These are phyloP conservation scores for Zelonia costaricensis DNA, from an alignment of 208 protist species.

Conservation along the genomic window DNA sequence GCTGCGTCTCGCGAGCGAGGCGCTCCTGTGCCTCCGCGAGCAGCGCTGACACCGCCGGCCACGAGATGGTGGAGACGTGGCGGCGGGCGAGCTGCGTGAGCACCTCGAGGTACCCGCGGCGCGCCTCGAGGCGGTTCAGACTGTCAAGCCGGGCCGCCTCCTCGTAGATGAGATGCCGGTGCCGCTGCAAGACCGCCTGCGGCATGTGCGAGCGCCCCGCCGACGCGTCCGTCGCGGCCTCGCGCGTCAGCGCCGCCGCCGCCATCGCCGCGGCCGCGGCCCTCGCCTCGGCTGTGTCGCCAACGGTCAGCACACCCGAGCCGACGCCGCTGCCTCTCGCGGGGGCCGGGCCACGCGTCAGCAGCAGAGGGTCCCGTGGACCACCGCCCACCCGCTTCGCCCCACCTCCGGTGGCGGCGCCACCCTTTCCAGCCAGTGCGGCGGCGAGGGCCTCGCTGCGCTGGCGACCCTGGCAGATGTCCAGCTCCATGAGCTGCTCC, in stretches of 20 bases:
- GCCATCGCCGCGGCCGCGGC: background rate
- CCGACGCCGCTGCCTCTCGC: no score
- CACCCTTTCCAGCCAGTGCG: no score
- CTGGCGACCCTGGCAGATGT: slow-evolving; percentile 13
- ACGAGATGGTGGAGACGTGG: slow-evolving; percentile 31
- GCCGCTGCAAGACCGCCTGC: slow-evolving; percentile 29
- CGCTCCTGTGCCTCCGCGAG: slow-evolving; percentile 36
- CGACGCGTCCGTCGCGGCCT: background rate
- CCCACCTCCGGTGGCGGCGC: no score
- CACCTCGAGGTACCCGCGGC: slow-evolving; percentile 48
- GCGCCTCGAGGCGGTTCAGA: slow-evolving; percentile 33
- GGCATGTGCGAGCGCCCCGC: slow-evolving; percentile 19
- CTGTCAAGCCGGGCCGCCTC: slow-evolving; percentile 35
- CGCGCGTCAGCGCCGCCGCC: background rate
- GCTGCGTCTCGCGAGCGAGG: slow-evolving; percentile 26
- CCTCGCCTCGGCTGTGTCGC: background rate
- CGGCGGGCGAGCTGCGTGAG: slow-evolving; percentile 32
- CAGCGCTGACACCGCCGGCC: slow-evolving; percentile 27
- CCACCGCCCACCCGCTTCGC: background rate
- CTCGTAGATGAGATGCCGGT: slow-evolving; percentile 43
- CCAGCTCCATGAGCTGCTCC: slow-evolving; percentile 30
- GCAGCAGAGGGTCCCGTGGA: background rate
- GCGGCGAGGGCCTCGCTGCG: no score
- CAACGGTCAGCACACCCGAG: no score
- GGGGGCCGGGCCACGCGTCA: background rate